Evolutionary conservation across 495 filamentous ascomycete genomes (phyloP), one percentile per base, ranked within the genome.

Genomic region (Zalerion maritima): DNA sequence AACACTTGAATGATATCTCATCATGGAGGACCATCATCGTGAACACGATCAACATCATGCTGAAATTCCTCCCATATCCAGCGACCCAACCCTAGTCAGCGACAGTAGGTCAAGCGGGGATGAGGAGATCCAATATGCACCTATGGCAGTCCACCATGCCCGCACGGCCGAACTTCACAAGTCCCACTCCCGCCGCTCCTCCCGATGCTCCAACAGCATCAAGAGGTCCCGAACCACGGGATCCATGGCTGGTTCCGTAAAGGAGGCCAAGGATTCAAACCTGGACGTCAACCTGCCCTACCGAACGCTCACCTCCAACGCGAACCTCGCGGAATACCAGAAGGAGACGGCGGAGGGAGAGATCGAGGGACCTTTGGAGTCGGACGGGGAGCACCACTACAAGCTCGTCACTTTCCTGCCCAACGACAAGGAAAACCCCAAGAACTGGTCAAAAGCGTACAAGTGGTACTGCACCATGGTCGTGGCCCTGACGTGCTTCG

Each of bases 321-420:
- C 75, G 31, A 62, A 70, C 43, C 49, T 82, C 26, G 55, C 58
- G 14, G 78, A 82, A 47, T 84, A 73, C 37, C 69, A 58, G 3
- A 47, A 53, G 14, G 77, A 80, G 46, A 76, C 71, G 6, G 38
- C 46, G 14, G 39, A 43, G 0, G 78, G 77, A 4, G 55, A 71
- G 31, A 76, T 82, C 34, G 55, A 72, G 31, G 68, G 65, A 14
- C 72, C 73, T 3, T 47, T 70, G 16, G 55, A 46, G 9, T 59
- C 65, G 2, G 67, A 69, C 22, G 44, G 61, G 28, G 48, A 65
- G 15, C 57, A 60, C 29, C 60, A 63, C 23, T 81, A 75, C 60
- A 79, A 80, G 41, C 55, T 87, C 14, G 80, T 87, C 14, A 75
- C 71, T 0, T 87, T 81, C 47, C 59, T 54, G 6, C 62, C 75